A percentile compares a stretch with the other conserved stretches of the same genome.
These are phyloP conservation scores for Mycena belliarum DNA, from an alignment of 768 basidiomycete species.

Conservation along the genomic window DNA sequence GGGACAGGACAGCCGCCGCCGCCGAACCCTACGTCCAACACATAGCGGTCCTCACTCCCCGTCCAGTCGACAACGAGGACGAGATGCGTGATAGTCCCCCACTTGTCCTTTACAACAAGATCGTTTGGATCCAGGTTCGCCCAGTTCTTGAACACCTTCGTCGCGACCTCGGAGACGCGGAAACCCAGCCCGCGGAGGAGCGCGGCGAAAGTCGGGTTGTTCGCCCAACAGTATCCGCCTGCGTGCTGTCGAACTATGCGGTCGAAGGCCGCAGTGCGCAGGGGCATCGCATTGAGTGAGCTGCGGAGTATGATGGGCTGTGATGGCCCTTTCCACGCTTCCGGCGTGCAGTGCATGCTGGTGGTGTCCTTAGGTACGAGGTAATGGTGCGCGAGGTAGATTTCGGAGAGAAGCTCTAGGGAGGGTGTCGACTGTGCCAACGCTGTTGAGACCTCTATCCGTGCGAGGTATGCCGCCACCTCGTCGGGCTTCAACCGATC, in stretches of 20 bases:
- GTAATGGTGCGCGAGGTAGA: slow-evolving; percentile 18
- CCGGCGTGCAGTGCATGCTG: slow-evolving; percentile 8
- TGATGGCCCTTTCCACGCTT: slow-evolving; percentile 14
- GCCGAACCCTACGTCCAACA: slow-evolving; percentile 21
- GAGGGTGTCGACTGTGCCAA: slow-evolving; percentile 12
- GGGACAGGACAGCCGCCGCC: slow-evolving; percentile 22
- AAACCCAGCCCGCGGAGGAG: slow-evolving; percentile 20
- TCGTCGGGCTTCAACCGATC: slow-evolving; percentile 7
- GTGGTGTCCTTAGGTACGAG: slow-evolving; percentile 22
- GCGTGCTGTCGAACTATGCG: slow-evolving; percentile 10
- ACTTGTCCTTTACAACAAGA: slow-evolving; percentile 8
- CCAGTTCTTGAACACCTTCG: slow-evolving; percentile 24
- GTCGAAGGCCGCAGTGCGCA: slow-evolving; percentile 15
- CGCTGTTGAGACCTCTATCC: slow-evolving; percentile 10
- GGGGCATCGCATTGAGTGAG: slow-evolving; percentile 15
- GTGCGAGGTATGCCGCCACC: slow-evolving; percentile 17
- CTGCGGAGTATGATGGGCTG: slow-evolving; percentile 20
- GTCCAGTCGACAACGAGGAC: slow-evolving; percentile 21
- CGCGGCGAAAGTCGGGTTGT: slow-evolving; percentile 20
- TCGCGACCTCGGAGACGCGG: slow-evolving; percentile 19
- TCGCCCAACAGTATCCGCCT: slow-evolving; percentile 19
- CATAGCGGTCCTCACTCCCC: slow-evolving; percentile 16
- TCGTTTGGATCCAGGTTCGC: slow-evolving; percentile 17
- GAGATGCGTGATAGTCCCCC: slow-evolving; percentile 22
- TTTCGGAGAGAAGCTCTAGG: slow-evolving; percentile 4